These are phyloP conservation scores for Trichoderma sp. DNA, from an alignment of 2,329 filamentous ascomycete genomes.

Conservation along the genomic window DNA sequence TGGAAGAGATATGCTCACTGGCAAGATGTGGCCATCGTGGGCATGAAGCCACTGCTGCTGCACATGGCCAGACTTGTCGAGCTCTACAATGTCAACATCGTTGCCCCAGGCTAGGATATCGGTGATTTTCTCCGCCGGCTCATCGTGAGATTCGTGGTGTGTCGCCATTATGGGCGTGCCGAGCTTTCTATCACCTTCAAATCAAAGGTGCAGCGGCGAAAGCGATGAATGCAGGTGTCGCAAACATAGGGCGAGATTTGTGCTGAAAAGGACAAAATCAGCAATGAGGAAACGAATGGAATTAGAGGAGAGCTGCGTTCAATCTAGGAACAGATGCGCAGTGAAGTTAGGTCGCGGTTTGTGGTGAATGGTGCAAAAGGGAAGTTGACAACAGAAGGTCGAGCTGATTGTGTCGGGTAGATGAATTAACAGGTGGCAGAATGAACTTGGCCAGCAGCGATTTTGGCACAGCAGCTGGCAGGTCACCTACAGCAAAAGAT, in stretches of 20 bases:
- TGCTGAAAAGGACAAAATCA: not conserved
- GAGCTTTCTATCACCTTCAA: not conserved
- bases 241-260: not conserved
- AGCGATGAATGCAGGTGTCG: not conserved
- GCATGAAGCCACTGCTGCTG: constrained; percentile 36
- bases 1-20: constrained; percentile 24
- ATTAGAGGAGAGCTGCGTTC: not conserved
- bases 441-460: not conserved
- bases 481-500: not conserved
- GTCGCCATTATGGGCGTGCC: not conserved
- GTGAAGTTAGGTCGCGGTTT: not conserved
- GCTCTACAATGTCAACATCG: constrained; percentile 35
- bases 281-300: not conserved
- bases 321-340: not conserved
- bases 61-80: constrained; percentile 38
- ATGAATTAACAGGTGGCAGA: constrained; percentile 2
- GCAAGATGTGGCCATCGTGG: constrained; percentile 26
- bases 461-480: not conserved
- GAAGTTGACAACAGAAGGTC: not conserved
- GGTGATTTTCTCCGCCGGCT: not conserved
- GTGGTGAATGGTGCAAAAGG: constrained; percentile 3
- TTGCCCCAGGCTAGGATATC: constrained; percentile 25
- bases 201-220: not conserved
- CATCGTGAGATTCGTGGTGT: not conserved
- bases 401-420: not conserved